Base-by-base conservation (phyloP, 176 grass and related monocot genomes). In the Zea luxurians region DNA sequence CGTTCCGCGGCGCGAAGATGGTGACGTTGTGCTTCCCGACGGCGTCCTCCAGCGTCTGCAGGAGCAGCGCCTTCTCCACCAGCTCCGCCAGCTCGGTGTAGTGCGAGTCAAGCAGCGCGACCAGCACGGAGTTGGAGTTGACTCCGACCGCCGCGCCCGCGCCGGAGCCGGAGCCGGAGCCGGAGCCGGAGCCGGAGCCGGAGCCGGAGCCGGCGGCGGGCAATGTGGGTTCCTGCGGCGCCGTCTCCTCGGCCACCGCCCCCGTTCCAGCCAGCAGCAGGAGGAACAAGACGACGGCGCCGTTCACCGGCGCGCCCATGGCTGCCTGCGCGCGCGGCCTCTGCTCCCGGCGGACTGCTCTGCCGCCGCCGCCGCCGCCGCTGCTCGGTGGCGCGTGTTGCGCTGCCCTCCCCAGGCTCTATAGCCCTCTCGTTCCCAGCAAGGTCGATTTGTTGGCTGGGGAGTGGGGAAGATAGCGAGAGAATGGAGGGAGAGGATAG, bases 51-150 rank as follows among this genome's bases (percentile, higher is more conserved):
- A 93, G 90, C 5, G 77, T 7, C 17, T 85, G 86, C 6, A 97
- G 88, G 4, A 97, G 88, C 27, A 93, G 83, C 15, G 88, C 90
- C 74, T 97, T 97, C 88, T 97, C 93, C 27, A 97, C 93, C 7
- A 97, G 86, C 61, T 97, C 88, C 4, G 86, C 83, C 0, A 97
- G 81, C 58, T 91, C 83, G 17, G 93, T 97, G 78, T 97, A 91
- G 78, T 85, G 90, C 6, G 90, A 97, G 69, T 97, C 90, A 6
- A 97, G 80, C 3, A 97, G 74, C 37, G 88, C 88, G 10, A 93
- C 93, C 73, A 93, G 79, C 38, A 97, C 90, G 1, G 88, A 97
- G 65, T 91, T 97, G 11, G 95, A 94, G 91, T 82, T 90, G 8
- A 97, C 85, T 17, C 87, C 91, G 0, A 34, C 34, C 7, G 18